phyloP scores from a whole-genome alignment of 352 stramenopile species.

The Pythium guiyangense region DNA sequence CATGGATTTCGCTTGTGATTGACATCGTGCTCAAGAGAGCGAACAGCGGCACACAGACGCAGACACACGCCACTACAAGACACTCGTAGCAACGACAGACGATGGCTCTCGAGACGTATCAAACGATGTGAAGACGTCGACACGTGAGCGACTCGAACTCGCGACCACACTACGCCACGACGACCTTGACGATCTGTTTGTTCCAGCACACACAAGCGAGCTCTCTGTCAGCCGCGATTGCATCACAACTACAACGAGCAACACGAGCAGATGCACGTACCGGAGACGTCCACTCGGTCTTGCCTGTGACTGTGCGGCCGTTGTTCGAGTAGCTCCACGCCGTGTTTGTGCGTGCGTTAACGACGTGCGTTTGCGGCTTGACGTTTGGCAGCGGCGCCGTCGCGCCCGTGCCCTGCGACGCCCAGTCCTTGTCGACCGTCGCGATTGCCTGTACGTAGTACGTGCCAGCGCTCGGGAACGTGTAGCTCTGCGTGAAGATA shows the following conservation, averaged over 20 bases:
- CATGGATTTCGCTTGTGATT: neutral
- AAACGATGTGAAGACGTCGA: neutral
- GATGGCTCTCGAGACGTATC: neutral
- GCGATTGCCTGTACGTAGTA: conserved; percentile 59
- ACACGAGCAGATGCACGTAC: conserved; percentile 10
- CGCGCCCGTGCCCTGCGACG: conserved; percentile 33
- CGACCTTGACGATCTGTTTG: conserved; percentile 14
- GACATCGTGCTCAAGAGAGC: neutral
- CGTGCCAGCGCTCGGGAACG: conserved; percentile 32
- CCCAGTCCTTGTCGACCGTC: conserved; percentile 67
- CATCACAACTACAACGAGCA: neutral
- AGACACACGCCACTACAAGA: neutral
- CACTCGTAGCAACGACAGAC: neutral
- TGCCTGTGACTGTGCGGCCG: conserved; percentile 40
- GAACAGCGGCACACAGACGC: neutral
- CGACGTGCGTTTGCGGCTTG: conserved; percentile 62
- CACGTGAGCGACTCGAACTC: neutral
- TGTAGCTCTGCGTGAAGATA: conserved; percentile 30
- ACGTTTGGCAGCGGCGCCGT: conserved; percentile 35
- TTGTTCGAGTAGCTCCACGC: conserved; percentile 52
- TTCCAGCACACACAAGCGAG: neutral
- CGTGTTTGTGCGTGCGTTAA: conserved; percentile 65
- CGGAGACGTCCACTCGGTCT: conserved; percentile 48
- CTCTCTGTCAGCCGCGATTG: neutral
- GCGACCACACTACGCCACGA: conserved; percentile 10